Evolutionary conservation across 805 yeast genomes (phyloP).

Genomic region (Wickerhamomyces sydowiorum): DNA sequence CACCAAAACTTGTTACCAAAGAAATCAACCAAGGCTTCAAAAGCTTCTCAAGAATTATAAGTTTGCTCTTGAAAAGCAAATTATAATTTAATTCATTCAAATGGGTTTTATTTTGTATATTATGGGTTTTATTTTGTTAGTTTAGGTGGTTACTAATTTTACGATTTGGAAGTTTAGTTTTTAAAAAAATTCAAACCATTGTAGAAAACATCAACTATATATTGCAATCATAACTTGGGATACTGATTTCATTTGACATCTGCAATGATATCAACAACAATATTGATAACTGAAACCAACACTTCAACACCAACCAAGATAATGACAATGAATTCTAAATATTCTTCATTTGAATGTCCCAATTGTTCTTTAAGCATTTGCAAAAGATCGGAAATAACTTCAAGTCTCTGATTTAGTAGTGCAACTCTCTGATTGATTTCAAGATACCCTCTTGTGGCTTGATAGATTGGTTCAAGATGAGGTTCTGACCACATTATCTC

Average conservation of each 20-base stretch:
- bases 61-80: neutral
- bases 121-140: conserved; percentile 16
- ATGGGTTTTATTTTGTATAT: conserved; percentile 17
- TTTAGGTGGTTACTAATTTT: conserved; percentile 18
- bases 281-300: conserved; percentile 78
- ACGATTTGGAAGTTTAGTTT: neutral
- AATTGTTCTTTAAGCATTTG: conserved; percentile 97
- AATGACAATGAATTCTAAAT: conserved; percentile 85
- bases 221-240: too few relatives aligned
- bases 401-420: conserved; percentile 82
- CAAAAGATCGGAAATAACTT: conserved; percentile 86
- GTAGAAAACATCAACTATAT: too few relatives aligned
- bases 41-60: conserved; percentile 63
- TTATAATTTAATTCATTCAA: conserved; percentile 1
- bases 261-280: conserved; percentile 51
- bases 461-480: conserved; percentile 93
- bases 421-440: conserved; percentile 94
- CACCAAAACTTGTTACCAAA: conserved; percentile 90
- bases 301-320: conserved; percentile 90
- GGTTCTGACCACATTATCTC: conserved; percentile 99
- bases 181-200: too few relatives aligned
- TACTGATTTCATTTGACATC: conserved; percentile 22
- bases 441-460: conserved; percentile 91
- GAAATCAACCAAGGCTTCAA: conserved; percentile 51
- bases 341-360: conserved; percentile 92